Conservation (phyloP, 805 yeast species). For the Teunomyces kruisii region DNA sequence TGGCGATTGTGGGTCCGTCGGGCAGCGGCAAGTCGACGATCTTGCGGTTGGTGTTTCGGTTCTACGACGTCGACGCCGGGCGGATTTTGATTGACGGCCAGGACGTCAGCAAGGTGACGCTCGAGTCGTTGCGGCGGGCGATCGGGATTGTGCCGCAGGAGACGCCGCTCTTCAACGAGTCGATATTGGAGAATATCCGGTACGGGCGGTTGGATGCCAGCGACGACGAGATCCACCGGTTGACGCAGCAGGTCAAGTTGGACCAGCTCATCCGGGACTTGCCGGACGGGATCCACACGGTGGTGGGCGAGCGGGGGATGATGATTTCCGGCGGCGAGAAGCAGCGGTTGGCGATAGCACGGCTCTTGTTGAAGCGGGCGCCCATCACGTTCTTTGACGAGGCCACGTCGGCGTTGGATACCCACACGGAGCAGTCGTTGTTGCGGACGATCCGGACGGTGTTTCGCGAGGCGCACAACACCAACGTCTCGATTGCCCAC, state of each 20-base stretch:
- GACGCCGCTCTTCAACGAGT: conserved; percentile 91
- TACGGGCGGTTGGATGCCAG: conserved; percentile 78
- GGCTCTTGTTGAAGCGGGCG: conserved; percentile 81
- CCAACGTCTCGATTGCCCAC: conserved; percentile 92
- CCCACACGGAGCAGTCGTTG: conserved; percentile 89
- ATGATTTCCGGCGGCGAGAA: conserved; percentile 99
- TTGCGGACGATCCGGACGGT: conserved; percentile 70
- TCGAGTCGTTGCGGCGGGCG: conserved; percentile 69
- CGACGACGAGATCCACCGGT: conserved; percentile 66
- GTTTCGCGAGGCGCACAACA: conserved; percentile 55
- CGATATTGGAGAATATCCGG: conserved; percentile 81
- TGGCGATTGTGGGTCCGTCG: conserved; percentile 94
- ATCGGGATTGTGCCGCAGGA: conserved; percentile 98
- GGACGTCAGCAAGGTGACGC: conserved; percentile 70
- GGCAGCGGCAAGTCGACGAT: conserved; percentile 96
- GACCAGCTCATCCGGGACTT: conserved; percentile 60
- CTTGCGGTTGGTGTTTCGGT: conserved; percentile 78
- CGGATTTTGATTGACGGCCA: conserved; percentile 84
- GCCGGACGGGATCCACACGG: conserved; percentile 81
- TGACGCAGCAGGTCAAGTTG: conserved; percentile 70
- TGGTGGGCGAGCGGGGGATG: conserved; percentile 97
- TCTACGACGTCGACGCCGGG: conserved; percentile 81
- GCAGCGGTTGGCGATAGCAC: conserved; percentile 90
- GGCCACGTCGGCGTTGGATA: conserved; percentile 94
- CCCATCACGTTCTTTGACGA: conserved; percentile 95